These are phyloP conservation scores for Phytophthora lateralis DNA, from an alignment of 352 stramenopile species.

Conservation along the genomic window DNA sequence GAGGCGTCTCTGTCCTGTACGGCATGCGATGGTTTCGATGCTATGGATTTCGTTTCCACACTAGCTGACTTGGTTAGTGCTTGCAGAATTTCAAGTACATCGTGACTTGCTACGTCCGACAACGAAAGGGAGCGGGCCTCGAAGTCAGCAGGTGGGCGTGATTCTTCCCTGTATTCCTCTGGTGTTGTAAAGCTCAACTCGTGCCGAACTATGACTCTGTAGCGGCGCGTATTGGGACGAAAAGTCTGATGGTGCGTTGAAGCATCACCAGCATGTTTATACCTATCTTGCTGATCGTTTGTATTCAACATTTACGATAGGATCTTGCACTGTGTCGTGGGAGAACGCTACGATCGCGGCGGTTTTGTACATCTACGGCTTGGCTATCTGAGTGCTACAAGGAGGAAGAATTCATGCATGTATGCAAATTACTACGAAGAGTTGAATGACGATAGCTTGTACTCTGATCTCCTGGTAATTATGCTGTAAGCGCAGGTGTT, in stretches of 20 bases:
- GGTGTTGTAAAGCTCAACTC: background rate
- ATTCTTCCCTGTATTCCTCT: background rate
- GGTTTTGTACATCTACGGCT: slow-evolving; percentile 70
- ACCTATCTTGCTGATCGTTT: slow-evolving; percentile 1
- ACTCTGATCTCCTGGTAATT: slow-evolving; percentile 1
- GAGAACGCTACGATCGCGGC: slow-evolving; percentile 76
- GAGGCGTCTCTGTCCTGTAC: slow-evolving; percentile 61
- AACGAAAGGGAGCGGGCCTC: slow-evolving; percentile 67
- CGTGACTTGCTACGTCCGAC: slow-evolving; percentile 68
- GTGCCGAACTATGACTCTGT: background rate
- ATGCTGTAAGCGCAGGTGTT: slow-evolving; percentile 39
- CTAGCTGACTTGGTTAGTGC: slow-evolving; percentile 1
- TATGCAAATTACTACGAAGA: slow-evolving; percentile 12
- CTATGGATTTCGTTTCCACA: background rate
- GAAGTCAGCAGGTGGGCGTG: slow-evolving; percentile 54
- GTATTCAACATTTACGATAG: slow-evolving; percentile 22
- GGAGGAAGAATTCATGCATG: background rate
- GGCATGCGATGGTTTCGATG: background rate
- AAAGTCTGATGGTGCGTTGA: slow-evolving; percentile 61
- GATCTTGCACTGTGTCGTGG: slow-evolving; percentile 74
- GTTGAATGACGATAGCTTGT: background rate
- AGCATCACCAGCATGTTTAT: background rate
- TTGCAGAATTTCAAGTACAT: slow-evolving; percentile 88
- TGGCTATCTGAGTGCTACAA: slow-evolving; percentile 41
- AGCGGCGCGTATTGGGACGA: slow-evolving; percentile 78